Conservation (phyloP, 2,329 filamentous ascomycete genomes). For the Diaporthe ampelina region DNA sequence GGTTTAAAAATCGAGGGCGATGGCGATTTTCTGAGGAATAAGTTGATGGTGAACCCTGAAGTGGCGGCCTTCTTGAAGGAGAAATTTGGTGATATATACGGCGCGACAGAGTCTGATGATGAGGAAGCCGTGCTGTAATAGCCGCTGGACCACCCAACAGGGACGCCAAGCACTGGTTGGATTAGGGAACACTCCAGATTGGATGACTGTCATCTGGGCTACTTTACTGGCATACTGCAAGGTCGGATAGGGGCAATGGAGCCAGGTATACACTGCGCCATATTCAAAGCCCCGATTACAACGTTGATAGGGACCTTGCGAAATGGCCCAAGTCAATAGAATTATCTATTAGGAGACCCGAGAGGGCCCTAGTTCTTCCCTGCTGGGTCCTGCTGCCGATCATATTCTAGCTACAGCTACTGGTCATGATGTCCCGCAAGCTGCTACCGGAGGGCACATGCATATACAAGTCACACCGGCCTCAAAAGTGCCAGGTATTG, state of each 20-base stretch:
- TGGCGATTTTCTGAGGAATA: constrained; percentile 46
- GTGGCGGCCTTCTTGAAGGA: constrained; percentile 53
- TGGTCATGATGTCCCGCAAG: constrained; percentile 1
- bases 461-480: constrained; percentile 12
- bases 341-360: constrained; percentile 1
- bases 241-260: background rate
- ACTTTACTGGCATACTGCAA: background rate
- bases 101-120: background rate
- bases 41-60: constrained; percentile 50
- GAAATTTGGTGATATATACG: constrained; percentile 49
- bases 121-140: background rate
- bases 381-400: too few species aligned
- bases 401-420: too few species aligned
- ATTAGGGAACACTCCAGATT: background rate
- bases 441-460: constrained; percentile 18
- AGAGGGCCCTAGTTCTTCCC: background rate
- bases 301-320: background rate
- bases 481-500: constrained; percentile 26
- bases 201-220: background rate
- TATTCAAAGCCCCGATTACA: background rate
- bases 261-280: too few species aligned
- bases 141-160: background rate
- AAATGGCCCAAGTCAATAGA: background rate
- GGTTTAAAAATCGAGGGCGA: constrained; percentile 60
- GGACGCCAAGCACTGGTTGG: background rate